Percentiles rank a stretch among this genome's conserved stretches.
These are phyloP conservation scores for Vitis amurensis DNA, from an alignment of 164 flowering plant genomes.

Conservation along the genomic window DNA sequence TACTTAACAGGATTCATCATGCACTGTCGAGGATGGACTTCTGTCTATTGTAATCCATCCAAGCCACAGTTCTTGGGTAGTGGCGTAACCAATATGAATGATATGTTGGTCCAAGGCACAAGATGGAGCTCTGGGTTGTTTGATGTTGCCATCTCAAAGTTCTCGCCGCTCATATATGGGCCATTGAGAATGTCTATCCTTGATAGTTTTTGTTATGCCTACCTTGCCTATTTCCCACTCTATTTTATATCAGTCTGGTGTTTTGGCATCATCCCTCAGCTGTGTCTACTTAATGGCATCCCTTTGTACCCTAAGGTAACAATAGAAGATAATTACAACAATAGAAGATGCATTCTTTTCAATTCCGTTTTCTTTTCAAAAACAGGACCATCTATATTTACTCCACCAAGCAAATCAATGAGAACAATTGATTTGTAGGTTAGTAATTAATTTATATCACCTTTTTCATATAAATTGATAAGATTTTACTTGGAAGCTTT, in stretches of 20 bases:
- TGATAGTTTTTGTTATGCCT: conserved; percentile 33
- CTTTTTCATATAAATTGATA: too few species aligned
- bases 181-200: conserved; percentile 29
- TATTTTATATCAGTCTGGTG: conserved; percentile 29
- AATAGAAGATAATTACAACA: neutral
- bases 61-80: conserved; percentile 49
- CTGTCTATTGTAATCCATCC: conserved; percentile 31
- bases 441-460: too few species aligned
- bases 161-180: conserved; percentile 37
- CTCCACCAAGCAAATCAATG: too few species aligned
- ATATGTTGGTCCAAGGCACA: conserved; percentile 31
- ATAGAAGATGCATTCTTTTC: too few species aligned
- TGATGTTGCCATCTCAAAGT: conserved; percentile 36
- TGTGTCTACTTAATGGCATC: conserved; percentile 41
- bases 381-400: too few species aligned
- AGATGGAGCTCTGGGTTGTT: conserved; percentile 43
- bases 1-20: conserved; percentile 40
- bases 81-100: conserved; percentile 29
- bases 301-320: conserved; percentile 40
- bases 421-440: too few species aligned
- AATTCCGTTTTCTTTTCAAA: too few species aligned
- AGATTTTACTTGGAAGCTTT: too few species aligned
- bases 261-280: conserved; percentile 42
- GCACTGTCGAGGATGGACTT: conserved; percentile 48
- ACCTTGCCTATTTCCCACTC: conserved; percentile 22